Conservation (phyloP, 202 grass and related monocot genomes). For the Eragrostis tef region DNA sequence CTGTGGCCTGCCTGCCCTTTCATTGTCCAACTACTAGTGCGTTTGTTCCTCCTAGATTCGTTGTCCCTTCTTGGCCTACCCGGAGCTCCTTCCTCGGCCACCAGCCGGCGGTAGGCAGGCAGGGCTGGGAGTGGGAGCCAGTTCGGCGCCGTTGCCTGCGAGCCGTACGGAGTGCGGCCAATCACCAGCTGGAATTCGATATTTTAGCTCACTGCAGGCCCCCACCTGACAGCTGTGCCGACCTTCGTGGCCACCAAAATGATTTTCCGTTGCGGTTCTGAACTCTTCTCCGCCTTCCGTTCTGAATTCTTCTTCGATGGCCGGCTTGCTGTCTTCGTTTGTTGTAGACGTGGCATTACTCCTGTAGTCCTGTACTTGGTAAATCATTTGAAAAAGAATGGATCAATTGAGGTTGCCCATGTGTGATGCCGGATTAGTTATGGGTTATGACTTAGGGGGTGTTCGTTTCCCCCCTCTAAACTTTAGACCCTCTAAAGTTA, state of each 20-base stretch:
- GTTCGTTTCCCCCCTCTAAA: too few relatives aligned
- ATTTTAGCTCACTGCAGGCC: not conserved
- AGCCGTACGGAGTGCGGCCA: not conserved
- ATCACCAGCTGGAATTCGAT: not conserved
- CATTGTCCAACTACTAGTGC: slow-evolving; percentile 20
- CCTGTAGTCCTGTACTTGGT: not conserved
- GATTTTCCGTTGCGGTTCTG: too few relatives aligned
- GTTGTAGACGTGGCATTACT: not conserved
- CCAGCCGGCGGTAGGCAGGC: too few relatives aligned
- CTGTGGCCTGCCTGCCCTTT: not conserved
- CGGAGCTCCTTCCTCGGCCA: not conserved
- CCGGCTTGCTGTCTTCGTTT: not conserved
- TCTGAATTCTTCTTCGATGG: not conserved
- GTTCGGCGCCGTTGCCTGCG: not conserved
- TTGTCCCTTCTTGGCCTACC: not conserved
- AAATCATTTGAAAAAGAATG: not conserved
- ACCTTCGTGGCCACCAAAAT: not conserved
- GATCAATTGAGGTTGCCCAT: not conserved
- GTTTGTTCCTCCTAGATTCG: slow-evolving; percentile 39
- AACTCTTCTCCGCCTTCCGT: not conserved
- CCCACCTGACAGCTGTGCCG: slow-evolving; percentile 10
- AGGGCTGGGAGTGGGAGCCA: too few relatives aligned
- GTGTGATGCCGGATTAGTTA: not conserved
- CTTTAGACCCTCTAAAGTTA: too few relatives aligned
- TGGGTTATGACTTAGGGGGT: not conserved